Percentiles rank a stretch among this genome's conserved stretches.
These are phyloP conservation scores for Theobroma cacao DNA, from an alignment of 345 rosid species.

Conservation along the genomic window DNA sequence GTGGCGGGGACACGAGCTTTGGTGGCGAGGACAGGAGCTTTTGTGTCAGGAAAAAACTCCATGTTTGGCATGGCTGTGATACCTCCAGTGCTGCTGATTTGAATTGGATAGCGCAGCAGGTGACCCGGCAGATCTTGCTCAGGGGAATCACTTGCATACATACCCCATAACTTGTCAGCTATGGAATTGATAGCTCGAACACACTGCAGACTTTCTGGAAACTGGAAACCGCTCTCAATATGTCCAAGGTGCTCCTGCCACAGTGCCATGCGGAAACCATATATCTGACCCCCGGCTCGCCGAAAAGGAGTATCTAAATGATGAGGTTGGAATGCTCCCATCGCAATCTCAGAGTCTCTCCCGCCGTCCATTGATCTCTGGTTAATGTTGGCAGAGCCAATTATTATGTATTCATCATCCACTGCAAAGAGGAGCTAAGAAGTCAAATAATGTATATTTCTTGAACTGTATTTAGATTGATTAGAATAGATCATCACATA, in stretches of 20 bases:
- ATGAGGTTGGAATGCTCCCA: conserved; percentile 18
- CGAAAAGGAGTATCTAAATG: neutral
- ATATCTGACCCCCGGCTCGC: conserved; percentile 14
- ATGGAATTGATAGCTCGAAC: neutral
- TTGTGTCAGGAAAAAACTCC: conserved; percentile 14
- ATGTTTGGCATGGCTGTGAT: neutral
- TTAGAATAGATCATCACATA: neutral
- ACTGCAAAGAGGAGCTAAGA: neutral
- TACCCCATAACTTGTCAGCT: conserved; percentile 8
- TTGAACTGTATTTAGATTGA: too few relatives aligned
- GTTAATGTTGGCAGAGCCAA: conserved; percentile 21
- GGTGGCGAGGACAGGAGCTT: conserved; percentile 7
- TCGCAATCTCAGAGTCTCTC: conserved; percentile 19
- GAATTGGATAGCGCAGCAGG: conserved; percentile 14
- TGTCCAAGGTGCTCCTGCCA: conserved; percentile 16
- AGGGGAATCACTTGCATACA: neutral
- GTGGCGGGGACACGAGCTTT: too few relatives aligned
- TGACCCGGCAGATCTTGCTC: conserved; percentile 7
- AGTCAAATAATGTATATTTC: too few relatives aligned
- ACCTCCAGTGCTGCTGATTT: neutral
- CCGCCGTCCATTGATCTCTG: conserved; percentile 25
- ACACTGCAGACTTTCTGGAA: conserved; percentile 1
- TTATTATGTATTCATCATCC: conserved; percentile 20
- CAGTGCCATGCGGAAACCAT: conserved; percentile 10
- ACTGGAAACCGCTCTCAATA: neutral